Conservation (phyloP, 495 filamentous ascomycete species). For the Penicillium maclennaniae region DNA sequence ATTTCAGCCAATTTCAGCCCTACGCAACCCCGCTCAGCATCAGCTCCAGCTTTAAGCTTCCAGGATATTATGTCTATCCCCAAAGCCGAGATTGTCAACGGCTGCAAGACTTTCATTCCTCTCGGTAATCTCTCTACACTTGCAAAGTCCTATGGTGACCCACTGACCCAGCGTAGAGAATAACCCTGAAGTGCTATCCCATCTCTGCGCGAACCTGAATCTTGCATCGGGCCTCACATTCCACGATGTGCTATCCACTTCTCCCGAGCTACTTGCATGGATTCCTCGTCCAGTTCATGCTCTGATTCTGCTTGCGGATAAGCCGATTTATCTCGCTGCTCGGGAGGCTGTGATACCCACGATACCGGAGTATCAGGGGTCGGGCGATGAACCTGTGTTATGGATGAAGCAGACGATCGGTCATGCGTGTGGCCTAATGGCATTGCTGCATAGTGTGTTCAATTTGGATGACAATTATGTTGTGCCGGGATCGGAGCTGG, state of each 20-base stretch:
- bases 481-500: slow-evolving; percentile 25
- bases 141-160: slow-evolving; percentile 1
- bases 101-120: slow-evolving; percentile 37
- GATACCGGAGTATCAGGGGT: slow-evolving; percentile 44
- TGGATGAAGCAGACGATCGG: slow-evolving; percentile 66
- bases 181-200: slow-evolving; percentile 57
- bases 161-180: slow-evolving; percentile 44
- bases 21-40: neutral
- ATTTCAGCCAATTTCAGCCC: too few species aligned
- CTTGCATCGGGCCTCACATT: slow-evolving; percentile 50
- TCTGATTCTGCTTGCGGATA: slow-evolving; percentile 53
- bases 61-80: slow-evolving; percentile 29
- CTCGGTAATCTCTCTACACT: slow-evolving; percentile 25
- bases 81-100: slow-evolving; percentile 34
- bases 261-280: slow-evolving; percentile 52
- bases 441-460: slow-evolving; percentile 53
- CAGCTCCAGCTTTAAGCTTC: neutral
- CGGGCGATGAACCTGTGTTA: slow-evolving; percentile 52
- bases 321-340: slow-evolving; percentile 39
- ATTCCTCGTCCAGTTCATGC: slow-evolving; percentile 57
- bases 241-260: slow-evolving; percentile 55
- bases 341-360: slow-evolving; percentile 29
- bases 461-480: slow-evolving; percentile 50
- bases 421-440: slow-evolving; percentile 63
- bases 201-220: slow-evolving; percentile 51